Conservation (phyloP, 2,329 filamentous ascomycete genomes). For the Diplodia seriata region DNA sequence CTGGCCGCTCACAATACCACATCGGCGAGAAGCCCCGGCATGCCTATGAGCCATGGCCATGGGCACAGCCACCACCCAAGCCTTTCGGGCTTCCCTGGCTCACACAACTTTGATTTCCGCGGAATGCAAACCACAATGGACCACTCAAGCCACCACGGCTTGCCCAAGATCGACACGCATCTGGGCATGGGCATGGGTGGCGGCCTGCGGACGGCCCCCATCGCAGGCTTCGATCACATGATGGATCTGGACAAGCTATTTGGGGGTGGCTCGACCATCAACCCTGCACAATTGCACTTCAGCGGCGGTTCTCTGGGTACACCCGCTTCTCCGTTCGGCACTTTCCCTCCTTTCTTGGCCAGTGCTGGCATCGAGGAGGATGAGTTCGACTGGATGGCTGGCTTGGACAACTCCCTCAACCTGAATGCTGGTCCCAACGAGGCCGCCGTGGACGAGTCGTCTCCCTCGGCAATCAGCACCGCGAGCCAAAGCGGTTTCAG, state of each 20-base stretch:
- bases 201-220: conserved; percentile 77
- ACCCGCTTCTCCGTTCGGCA: conserved; percentile 56
- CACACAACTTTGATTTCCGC: conserved; percentile 68
- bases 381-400: conserved; percentile 82
- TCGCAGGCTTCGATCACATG: conserved; percentile 68
- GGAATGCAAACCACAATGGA: conserved; percentile 70
- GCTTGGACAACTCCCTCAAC: conserved; percentile 76
- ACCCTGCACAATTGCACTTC: conserved; percentile 78
- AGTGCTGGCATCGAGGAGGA: conserved; percentile 74
- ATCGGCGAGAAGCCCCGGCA: conserved; percentile 53
- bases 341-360: conserved; percentile 61
- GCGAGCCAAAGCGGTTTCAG: conserved; percentile 90
- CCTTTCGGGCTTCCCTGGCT: conserved; percentile 67
- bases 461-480: conserved; percentile 93
- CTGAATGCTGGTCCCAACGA: conserved; percentile 67
- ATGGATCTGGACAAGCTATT: conserved; percentile 77
- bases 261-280: conserved; percentile 67
- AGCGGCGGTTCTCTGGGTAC: conserved; percentile 76
- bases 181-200: conserved; percentile 70
- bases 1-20: conserved; percentile 64
- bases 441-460: conserved; percentile 87
- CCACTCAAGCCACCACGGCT: conserved; percentile 66
- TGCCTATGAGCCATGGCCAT: conserved; percentile 50
- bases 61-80: conserved; percentile 74
- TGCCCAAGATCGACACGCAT: conserved; percentile 85